Conservation (phyloP, 257 asterid species). For the Jaltomata sinuosa region DNA sequence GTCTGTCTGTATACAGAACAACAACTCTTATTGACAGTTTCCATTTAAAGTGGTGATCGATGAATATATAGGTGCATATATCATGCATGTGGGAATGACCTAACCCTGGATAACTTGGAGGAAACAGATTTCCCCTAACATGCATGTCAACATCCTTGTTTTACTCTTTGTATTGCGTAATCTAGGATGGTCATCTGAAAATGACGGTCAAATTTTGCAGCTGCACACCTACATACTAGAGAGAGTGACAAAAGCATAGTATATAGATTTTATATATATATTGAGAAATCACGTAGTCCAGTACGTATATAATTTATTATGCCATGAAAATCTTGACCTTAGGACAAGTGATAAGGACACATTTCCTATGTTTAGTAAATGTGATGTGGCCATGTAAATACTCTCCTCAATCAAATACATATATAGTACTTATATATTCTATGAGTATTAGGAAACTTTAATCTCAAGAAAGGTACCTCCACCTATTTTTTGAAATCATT, state of each 20-base stretch:
- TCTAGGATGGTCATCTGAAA: conserved; percentile 2
- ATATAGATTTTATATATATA: not conserved
- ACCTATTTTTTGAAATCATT: not conserved
- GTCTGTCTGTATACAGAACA: not conserved
- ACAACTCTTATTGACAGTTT: not conserved
- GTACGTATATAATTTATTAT: not conserved
- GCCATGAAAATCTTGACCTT: not conserved
- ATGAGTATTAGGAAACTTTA: conserved; percentile 1
- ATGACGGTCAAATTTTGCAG: conserved; percentile 22
- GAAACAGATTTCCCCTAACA: not conserved
- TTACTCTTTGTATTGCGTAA: conserved; percentile 14
- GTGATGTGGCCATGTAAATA: not conserved
- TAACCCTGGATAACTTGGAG: conserved; percentile 10
- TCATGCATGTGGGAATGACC: conserved; percentile 20
- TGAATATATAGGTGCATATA: not conserved
- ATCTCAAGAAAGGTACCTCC: conserved; percentile 27
- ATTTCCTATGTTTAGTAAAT: conserved; percentile 3
- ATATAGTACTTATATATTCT: not conserved
- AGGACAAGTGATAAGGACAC: not conserved
- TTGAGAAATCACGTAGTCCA: not conserved
- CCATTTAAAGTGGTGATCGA: not conserved
- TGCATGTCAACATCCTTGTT: conserved; percentile 6
- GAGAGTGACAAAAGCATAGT: not conserved
- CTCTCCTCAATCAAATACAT: not conserved
- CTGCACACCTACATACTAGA: not conserved